Conservation (phyloP, 2,329 filamentous ascomycete species). For the Dothistroma pini region DNA sequence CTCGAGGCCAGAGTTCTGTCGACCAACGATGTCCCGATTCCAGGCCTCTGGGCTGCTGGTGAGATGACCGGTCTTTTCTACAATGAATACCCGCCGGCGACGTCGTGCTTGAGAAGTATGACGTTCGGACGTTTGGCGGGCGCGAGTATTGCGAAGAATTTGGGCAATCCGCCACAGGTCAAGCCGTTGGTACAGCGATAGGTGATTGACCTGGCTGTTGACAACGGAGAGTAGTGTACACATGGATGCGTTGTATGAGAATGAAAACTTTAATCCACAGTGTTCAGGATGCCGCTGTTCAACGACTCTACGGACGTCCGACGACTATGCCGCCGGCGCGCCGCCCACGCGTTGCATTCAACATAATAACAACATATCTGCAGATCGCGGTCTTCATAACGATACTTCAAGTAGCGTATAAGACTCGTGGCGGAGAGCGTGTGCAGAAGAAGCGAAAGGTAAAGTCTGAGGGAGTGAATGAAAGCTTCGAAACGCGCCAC, state of each 20-base stretch:
- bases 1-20: slow-evolving; percentile 39
- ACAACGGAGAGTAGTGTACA: neutral
- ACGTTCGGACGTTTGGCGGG: slow-evolving; percentile 36
- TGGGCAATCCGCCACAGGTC: neutral
- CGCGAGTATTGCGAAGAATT: slow-evolving; percentile 28
- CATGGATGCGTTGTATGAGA: neutral
- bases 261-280: neutral
- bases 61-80: slow-evolving; percentile 37
- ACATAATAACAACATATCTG: neutral
- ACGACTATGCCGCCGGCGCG: neutral
- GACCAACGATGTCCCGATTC: slow-evolving; percentile 40
- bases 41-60: slow-evolving; percentile 36
- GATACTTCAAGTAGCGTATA: neutral
- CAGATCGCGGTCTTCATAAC: neutral
- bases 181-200: neutral
- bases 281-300: neutral
- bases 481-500: neutral
- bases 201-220: neutral
- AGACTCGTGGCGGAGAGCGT: neutral
- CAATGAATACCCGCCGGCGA: slow-evolving; percentile 38
- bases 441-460: neutral
- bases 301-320: neutral
- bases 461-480: neutral
- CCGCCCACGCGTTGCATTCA: neutral
- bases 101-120: slow-evolving; percentile 33